Base-by-base conservation (phyloP, 1,284 basidiomycete species). In the Termitomyces sp. region DNA sequence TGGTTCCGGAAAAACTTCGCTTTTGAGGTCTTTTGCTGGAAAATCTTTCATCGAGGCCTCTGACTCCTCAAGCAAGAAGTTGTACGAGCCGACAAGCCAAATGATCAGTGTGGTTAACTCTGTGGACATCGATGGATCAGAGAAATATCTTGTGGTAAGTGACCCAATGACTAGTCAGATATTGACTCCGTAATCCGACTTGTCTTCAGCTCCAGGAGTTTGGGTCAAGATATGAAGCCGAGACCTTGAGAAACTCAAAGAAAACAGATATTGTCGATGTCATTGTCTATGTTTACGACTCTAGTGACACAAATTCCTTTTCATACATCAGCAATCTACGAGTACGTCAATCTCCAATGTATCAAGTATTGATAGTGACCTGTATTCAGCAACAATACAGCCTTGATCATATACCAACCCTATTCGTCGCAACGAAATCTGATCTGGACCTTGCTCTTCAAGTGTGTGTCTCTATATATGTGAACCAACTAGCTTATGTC, bases 341-440 rank as follows among this genome's bases (percentile, higher is more conserved):
- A 67, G 92, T 93, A 66, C 66, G 88, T 66, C 18, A 50, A 16
- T 52, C 45, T 35, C 21, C 45, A 21, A 26, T 49, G 13, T 30
- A 49, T 42, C 30, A 21, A 54, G 30, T 45, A 19, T 30, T 34
- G 13, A 46, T 42, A 30, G 38, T 52, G 21, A 55, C 28, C 24
- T 34, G 5, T 7, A 6, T 55, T 28, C 69, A 96, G 90, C 94
- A 98, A 89, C 93, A 96, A 80, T 97, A 97, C 68, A 93, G 84
- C 58, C 76, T 96, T 33, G 93, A 97, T 68, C 87, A 93, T 66
- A 91, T 97, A 67, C 95, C 96, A 9, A 92, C 90, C 24, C 75
- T 98, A 24, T 98, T 98, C 66, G 93, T 99, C n/a, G 96, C 97
- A 11, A 99, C 96, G 31, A 99, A 99, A 73, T 94, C 93, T 7